Base-by-base conservation (phyloP, 2,329 filamentous ascomycete genomes). In the Didymella segeticola region DNA sequence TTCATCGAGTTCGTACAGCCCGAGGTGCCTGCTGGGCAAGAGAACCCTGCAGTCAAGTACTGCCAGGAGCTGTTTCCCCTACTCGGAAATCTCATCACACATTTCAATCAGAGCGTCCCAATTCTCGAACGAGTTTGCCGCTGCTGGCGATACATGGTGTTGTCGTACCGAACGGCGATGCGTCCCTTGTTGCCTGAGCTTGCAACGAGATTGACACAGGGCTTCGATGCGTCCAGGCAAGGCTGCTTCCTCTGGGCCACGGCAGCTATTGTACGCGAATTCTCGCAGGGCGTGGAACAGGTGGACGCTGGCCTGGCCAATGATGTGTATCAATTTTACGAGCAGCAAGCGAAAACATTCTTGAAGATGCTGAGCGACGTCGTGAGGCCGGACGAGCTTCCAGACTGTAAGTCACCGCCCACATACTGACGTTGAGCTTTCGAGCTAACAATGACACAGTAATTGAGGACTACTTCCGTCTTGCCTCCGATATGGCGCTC, bases 201-300 rank as follows among this genome's bases (percentile, higher is more conserved):
- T 76, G 96, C 95, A 15, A 90, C 93, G 65, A 96, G 93, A 75
- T 84, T 99, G 52, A 91, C 91, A 1, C 83, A 83, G 59, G 93
- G 93, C 4, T 99, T 99, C 72, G 84, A 89, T 49, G 83, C 85
- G 15, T 97, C 93, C 10, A 86, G 88, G 56, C 93, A 99, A 76
- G 95, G 95, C 11, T 97, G 93, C 73, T 99, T 99, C 82, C 82
- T 99, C n/a, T 99, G 95, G 95, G 93, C 95, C 1, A 97, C 93
- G 2, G 90, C 93, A 61, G 91, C 93, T 8, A 96, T 99, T 58
- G 84, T 99, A 25, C 89, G 95, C 54, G 95, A 99, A 74, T 99
- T 98, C 71, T 95, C 91, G 0, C 91, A 96, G 65, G 92, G 93
- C 34, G 86, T 90, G 34, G 92, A 96, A 64, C 86, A 90, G 56